Evolutionary conservation across 73 alveolate genomes (phyloP), one percentile per base, ranked within the genome.

Genomic region (Blepharisma japonicum): DNA sequence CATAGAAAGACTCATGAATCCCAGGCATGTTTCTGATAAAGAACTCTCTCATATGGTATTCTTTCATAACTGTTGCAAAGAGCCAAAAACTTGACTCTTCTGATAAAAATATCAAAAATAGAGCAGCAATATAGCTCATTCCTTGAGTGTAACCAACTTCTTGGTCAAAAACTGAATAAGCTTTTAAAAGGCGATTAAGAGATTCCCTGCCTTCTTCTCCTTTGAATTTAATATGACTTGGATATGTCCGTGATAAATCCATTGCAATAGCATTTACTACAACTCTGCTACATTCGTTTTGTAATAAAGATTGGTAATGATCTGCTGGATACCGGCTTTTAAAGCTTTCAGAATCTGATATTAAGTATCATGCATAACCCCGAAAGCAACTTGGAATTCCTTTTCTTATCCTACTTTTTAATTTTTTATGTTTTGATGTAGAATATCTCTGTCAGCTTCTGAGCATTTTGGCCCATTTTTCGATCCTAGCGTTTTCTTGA

Each of bases 101-200:
- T 55, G 74, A 8, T 18, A 84, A 45, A 7, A 79, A 55, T 8
- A 80, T 79, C 47, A 80, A 78, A 5, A 84, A 42, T 8, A 84
- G 79, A 7, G 87, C 91, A 11, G 85, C 91, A 5, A 84, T 18
- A 70, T 66, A 84, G 79, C 83, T 84, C 88, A 84, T 55, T 6
- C 91, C 91, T 80, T 84, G 72, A 23, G 74, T 79, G 80, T 86
- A 86, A n/a, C 86, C 83, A 9, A 86, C 85, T 38, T 86, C 83
- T 6, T 39, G 79, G 47, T 86, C 89, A 45, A 32, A 81, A n/a
- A 49, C n/a, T 4, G 89, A 80, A 86, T 81, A 86, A 11, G 92
- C 92, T 50, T 39, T 42, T 4, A 86, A 83, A 0, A 86, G 55
- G 56, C 85, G 86, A 55, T 32, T 71, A 6, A 86, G 81, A 21